phyloP scores from a whole-genome alignment of 768 basidiomycete species.

The Panaeolus cyanescens region DNA sequence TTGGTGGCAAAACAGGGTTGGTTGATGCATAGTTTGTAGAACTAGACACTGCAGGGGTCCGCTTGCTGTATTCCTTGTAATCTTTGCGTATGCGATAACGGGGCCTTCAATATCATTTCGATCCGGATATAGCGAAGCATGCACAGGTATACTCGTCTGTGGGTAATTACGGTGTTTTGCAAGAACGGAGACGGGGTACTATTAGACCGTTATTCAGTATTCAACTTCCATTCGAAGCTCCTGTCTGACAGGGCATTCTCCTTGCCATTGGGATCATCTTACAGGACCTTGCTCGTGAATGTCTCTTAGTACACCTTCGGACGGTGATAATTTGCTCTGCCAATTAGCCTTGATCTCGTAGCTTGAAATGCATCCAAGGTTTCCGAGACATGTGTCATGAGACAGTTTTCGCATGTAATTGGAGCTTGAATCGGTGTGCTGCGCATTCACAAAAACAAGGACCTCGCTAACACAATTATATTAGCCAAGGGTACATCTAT shows the following conservation, averaged over 20 bases:
- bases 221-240: not conserved
- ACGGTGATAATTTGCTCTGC: not conserved
- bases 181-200: not conserved
- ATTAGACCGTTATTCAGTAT: not conserved
- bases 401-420: not conserved
- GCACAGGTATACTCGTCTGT: not conserved
- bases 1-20: slow-evolving; percentile 33
- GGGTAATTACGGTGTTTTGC: not conserved
- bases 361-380: not conserved
- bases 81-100: not conserved
- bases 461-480: not conserved
- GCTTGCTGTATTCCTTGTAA: not conserved
- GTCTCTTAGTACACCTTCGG: not conserved
- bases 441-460: not conserved
- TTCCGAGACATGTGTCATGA: not conserved
- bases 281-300: not conserved
- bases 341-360: not conserved
- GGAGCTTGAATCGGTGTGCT: not conserved
- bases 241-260: not conserved
- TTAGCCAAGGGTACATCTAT: not conserved
- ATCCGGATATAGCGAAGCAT: not conserved
- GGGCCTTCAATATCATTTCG: not conserved
- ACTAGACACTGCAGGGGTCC: slow-evolving; percentile 34
- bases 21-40: slow-evolving; percentile 28
- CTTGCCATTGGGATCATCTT: not conserved